Evolutionary conservation across 495 filamentous ascomycete species (phyloP).

Genomic region (Viridothelium virens): DNA sequence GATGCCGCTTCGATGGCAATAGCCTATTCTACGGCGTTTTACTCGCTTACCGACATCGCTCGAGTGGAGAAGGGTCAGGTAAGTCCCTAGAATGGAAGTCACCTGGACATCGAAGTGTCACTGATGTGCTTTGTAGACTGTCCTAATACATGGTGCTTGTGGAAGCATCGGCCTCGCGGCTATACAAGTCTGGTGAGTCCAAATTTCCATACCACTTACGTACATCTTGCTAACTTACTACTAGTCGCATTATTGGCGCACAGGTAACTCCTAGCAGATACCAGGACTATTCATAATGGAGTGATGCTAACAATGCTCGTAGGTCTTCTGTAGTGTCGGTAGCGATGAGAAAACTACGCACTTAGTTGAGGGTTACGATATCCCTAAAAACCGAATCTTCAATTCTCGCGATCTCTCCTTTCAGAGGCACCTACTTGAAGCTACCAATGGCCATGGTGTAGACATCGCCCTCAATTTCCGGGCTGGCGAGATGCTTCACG

Average conservation of each 20-base stretch:
- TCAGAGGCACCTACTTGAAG: slow-evolving; percentile 1
- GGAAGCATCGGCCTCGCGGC: slow-evolving; percentile 44
- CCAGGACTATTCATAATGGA: background rate
- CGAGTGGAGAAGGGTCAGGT: slow-evolving; percentile 25
- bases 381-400: slow-evolving; percentile 40
- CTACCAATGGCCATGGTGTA: slow-evolving; percentile 21
- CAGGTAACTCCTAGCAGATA: background rate
- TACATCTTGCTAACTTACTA: background rate
- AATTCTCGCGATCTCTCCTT: slow-evolving; percentile 14
- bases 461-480: slow-evolving; percentile 26
- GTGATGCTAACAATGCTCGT: background rate
- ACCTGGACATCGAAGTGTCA: background rate
- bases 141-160: slow-evolving; percentile 47
- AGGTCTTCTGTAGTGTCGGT: background rate
- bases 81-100: background rate
- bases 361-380: slow-evolving; percentile 8
- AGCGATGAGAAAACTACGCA: slow-evolving; percentile 2
- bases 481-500: slow-evolving; percentile 17
- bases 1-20: slow-evolving; percentile 41
- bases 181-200: slow-evolving; percentile 24
- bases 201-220: background rate
- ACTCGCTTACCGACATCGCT: slow-evolving; percentile 36
- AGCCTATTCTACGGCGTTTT: slow-evolving; percentile 38
- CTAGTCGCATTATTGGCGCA: background rate
- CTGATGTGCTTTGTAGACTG: slow-evolving; percentile 22